phyloP scores from a whole-genome alignment of 176 grass and related monocot species.

The Ensete glaucum region DNA sequence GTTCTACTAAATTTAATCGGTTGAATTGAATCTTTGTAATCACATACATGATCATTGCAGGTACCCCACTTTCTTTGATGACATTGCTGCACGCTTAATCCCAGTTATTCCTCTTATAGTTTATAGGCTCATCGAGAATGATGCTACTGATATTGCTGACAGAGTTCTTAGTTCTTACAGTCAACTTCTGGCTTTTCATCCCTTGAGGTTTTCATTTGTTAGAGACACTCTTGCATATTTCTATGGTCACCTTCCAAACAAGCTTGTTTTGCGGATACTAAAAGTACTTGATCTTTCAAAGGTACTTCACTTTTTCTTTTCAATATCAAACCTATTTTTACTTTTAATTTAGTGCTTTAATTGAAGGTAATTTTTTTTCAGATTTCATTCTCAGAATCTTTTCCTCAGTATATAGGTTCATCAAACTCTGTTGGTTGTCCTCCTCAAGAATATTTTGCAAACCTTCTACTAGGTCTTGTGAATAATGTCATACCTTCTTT shows the following conservation, averaged over 20 bases:
- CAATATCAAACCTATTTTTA: background rate
- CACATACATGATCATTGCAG: slow-evolving; percentile 42
- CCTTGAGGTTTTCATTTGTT: slow-evolving; percentile 90
- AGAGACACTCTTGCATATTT: slow-evolving; percentile 99
- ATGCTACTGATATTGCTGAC: slow-evolving; percentile 71
- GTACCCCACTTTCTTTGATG: slow-evolving; percentile 90
- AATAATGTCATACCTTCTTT: slow-evolving; percentile 96
- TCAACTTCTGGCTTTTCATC: slow-evolving; percentile 74
- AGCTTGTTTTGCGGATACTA: slow-evolving; percentile 76
- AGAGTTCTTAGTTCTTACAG: slow-evolving; percentile 82
- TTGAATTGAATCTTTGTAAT: background rate
- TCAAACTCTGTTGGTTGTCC: slow-evolving; percentile 56
- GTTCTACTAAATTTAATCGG: slow-evolving; percentile 6
- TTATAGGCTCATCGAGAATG: slow-evolving; percentile 97
- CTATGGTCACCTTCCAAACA: slow-evolving; percentile 78
- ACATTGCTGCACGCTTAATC: slow-evolving; percentile 85
- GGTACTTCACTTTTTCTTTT: slow-evolving; percentile 26
- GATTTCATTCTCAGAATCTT: slow-evolving; percentile 83
- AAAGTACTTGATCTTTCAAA: slow-evolving; percentile 76
- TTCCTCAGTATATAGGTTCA: slow-evolving; percentile 53
- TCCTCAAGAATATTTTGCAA: slow-evolving; percentile 85
- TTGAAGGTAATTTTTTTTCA: slow-evolving; percentile 24
- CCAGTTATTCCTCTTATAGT: slow-evolving; percentile 83
- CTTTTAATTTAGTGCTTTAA: background rate
- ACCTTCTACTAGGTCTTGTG: slow-evolving; percentile 84